Evolutionary conservation across 2,329 filamentous ascomycete genomes (phyloP).

Genomic region (Botrytis fabae): DNA sequence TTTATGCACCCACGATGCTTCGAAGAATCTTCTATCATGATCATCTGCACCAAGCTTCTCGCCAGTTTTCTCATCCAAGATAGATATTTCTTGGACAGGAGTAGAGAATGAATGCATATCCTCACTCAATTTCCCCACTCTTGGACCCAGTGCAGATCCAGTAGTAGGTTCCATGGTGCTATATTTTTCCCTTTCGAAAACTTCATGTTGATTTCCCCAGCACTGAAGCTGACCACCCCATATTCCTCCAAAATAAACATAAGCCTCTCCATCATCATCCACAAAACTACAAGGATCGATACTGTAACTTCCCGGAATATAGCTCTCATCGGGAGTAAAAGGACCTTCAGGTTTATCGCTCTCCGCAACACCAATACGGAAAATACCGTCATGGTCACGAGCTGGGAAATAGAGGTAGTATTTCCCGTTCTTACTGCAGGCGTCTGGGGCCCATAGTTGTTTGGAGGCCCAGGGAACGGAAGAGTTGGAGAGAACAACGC

Average conservation of each 20-base stretch:
- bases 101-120: conserved; percentile 65
- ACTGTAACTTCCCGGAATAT: conserved; percentile 69
- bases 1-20: conserved; percentile 80
- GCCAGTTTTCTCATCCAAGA: conserved; percentile 59
- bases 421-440: conserved; percentile 65
- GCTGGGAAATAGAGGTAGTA: conserved; percentile 81
- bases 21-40: conserved; percentile 75
- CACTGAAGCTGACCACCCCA: conserved; percentile 83
- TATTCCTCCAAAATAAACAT: conserved; percentile 75
- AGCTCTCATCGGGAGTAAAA: conserved; percentile 63
- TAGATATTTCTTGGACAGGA: conserved; percentile 59
- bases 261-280: conserved; percentile 67
- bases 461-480: conserved; percentile 76
- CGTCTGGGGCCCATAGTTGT: conserved; percentile 81
- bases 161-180: conserved; percentile 61
- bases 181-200: conserved; percentile 57
- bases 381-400: conserved; percentile 66
- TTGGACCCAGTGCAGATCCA: conserved; percentile 61
- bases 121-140: conserved; percentile 62
- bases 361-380: conserved; percentile 73
- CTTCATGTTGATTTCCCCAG: conserved; percentile 49
- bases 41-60: conserved; percentile 63
- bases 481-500: conserved; percentile 62
- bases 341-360: conserved; percentile 66
- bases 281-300: conserved; percentile 78